phyloP scores from a whole-genome alignment of 345 rosid species.

The Pseudoturritis turrita region DNA sequence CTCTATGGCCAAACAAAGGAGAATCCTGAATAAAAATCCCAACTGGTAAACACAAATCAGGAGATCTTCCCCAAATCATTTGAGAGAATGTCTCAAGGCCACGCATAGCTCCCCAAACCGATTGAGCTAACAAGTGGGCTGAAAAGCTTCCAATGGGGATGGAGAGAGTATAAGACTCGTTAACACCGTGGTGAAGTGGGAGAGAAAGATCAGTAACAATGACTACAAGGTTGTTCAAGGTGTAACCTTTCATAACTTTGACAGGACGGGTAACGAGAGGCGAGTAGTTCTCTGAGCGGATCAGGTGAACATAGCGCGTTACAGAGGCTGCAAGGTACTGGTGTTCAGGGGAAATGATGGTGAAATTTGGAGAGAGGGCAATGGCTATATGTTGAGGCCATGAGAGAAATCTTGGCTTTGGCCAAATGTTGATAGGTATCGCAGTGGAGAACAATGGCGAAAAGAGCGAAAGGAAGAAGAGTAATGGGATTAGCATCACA shows the following conservation, averaged over 20 bases:
- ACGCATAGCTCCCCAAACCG: constrained; percentile 84
- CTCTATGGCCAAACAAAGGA: constrained; percentile 69
- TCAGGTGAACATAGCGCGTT: constrained; percentile 40
- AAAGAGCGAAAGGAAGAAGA: constrained; percentile 3
- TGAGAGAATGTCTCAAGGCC: constrained; percentile 91
- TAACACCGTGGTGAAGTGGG: constrained; percentile 59
- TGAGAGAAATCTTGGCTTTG: constrained; percentile 55
- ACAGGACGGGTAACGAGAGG: constrained; percentile 38
- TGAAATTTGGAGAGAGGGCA: constrained; percentile 46
- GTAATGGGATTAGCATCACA: neutral
- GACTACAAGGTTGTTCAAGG: constrained; percentile 41
- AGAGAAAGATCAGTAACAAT: constrained; percentile 40
- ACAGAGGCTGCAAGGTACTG: constrained; percentile 50
- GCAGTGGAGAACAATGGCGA: constrained; percentile 14
- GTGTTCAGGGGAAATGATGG: constrained; percentile 45
- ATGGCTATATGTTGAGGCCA: constrained; percentile 55
- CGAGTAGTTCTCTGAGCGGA: constrained; percentile 46
- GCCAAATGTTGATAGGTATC: constrained; percentile 56
- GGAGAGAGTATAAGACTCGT: constrained; percentile 63
- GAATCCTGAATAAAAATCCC: constrained; percentile 51
- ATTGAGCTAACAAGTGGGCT: constrained; percentile 45
- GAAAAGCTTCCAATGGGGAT: constrained; percentile 36
- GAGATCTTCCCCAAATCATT: constrained; percentile 58
- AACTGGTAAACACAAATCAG: constrained; percentile 33
- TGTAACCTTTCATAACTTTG: constrained; percentile 39